phyloP scores from a whole-genome alignment of 176 grass and related monocot species.

The Eleusine indica region DNA sequence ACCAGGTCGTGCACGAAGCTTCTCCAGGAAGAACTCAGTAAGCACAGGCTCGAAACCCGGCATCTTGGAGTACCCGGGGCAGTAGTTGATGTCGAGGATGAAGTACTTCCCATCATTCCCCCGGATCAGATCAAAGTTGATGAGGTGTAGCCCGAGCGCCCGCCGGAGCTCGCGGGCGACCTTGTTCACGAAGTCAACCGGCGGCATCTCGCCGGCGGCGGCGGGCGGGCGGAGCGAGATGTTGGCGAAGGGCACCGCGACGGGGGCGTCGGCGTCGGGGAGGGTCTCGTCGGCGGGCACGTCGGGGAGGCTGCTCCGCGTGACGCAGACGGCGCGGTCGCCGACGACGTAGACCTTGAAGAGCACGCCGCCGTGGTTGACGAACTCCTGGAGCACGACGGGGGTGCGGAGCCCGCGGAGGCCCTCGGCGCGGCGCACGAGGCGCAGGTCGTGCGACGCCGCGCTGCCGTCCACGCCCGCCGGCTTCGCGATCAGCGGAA shows the following conservation, averaged over 20 bases:
- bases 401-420: slow-evolving; percentile 52
- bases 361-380: slow-evolving; percentile 79
- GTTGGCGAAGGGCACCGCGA: slow-evolving; percentile 62
- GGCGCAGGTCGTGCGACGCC: slow-evolving; percentile 68
- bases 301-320: slow-evolving; percentile 70
- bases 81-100: slow-evolving; percentile 90
- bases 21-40: slow-evolving; percentile 62
- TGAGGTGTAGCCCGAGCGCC: slow-evolving; percentile 59
- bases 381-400: slow-evolving; percentile 81
- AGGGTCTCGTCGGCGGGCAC: slow-evolving; percentile 51
- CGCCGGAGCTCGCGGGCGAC: slow-evolving; percentile 60
- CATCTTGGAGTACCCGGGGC: slow-evolving; percentile 82
- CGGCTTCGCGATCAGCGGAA: slow-evolving; percentile 86
- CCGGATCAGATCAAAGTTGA: slow-evolving; percentile 86
- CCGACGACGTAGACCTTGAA: slow-evolving; percentile 81
- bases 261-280: slow-evolving; percentile 18
- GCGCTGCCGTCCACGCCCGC: slow-evolving; percentile 61
- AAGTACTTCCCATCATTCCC: slow-evolving; percentile 50
- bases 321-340: slow-evolving; percentile 62
- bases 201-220: slow-evolving; percentile 40
- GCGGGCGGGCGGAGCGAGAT: slow-evolving; percentile 50
- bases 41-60: slow-evolving; percentile 58
- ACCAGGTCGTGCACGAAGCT: not conserved
- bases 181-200: slow-evolving; percentile 45
- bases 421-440: slow-evolving; percentile 63